Base-by-base conservation (phyloP, 208 protist species). In the Wallacemonas sp. region DNA sequence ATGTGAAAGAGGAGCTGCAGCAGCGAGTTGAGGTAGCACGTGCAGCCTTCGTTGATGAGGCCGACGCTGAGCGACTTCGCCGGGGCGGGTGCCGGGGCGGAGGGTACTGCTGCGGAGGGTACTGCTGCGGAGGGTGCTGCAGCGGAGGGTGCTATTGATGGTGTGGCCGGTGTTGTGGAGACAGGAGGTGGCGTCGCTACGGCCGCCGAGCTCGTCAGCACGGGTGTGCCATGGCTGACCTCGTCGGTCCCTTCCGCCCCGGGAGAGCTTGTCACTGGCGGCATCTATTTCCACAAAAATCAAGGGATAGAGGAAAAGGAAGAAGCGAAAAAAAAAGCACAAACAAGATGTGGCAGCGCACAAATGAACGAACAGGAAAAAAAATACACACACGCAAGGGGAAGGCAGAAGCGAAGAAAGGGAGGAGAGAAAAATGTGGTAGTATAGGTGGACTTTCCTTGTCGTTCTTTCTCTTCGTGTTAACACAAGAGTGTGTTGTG, bases 1-100 rank as follows among this genome's bases (percentile, higher is more conserved):
- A 89, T 77, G 70, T 95, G 87, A 68, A 92, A 96, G 3, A 97
- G 69, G 7, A 92, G 70, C 72, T 97, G 93, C 31, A 97, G 76
- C 10, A 97, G 76, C 8, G 91, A 92, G 69, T 97, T 97, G 23
- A 97, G 67, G 67, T 97, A 97, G 71, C 93, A 97, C 33, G 91
- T 97, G 66, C 84, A 88, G 61, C 93, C 91, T 45, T 96, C 88
- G 73, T 97, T 97, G 48, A 93, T 76, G 50, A 97, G 79, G 7
- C 93, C 93, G 20, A 86, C 80, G 1, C 77, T 79, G 5, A 67
- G 57, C 1, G 65, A 57, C 1, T 29, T 42, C 12, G 3, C 33
- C 8, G 36, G 39, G 5, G 4, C 44, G 10, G 29, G 32, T 8
- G 5, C 28, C 3, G 36, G 31, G 5, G 4, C 41, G 4, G 32